Evolutionary conservation across 2,329 filamentous ascomycete species (phyloP).

Genomic region (Raffaelea arxii): DNA sequence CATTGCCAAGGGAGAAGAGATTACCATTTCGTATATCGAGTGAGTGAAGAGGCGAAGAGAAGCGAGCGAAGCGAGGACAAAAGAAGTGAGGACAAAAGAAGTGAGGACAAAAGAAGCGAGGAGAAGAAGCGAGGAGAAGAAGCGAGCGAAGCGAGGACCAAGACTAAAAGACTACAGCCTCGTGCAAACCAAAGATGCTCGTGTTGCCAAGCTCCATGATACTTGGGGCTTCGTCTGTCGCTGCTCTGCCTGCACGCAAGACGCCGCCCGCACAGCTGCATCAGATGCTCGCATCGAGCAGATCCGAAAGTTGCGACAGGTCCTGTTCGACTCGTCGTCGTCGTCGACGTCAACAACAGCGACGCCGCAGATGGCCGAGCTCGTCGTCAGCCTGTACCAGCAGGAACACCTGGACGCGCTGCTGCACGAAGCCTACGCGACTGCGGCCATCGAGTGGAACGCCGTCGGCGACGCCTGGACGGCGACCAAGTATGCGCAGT

Average conservation of each 20-base stretch:
- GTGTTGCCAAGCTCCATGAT: slow-evolving; percentile 19
- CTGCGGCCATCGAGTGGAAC: slow-evolving; percentile 29
- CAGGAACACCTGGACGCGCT: slow-evolving; percentile 27
- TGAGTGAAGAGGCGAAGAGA: slow-evolving; percentile 12
- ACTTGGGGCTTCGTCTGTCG: slow-evolving; percentile 31
- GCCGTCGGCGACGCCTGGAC: slow-evolving; percentile 27
- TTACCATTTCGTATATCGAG: slow-evolving; percentile 33
- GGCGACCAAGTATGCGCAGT: slow-evolving; percentile 26
- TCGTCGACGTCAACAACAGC: slow-evolving; percentile 19
- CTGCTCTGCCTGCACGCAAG: slow-evolving; percentile 27
- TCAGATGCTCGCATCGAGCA: slow-evolving; percentile 28
- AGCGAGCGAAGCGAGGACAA: no score
- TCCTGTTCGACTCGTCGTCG: slow-evolving; percentile 22
- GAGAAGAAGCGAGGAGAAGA: no score
- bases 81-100: no score
- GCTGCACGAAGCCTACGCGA: slow-evolving; percentile 25
- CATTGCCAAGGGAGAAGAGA: slow-evolving; percentile 31
- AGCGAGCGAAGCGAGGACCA: no score
- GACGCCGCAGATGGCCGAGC: slow-evolving; percentile 27
- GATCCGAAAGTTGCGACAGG: slow-evolving; percentile 20
- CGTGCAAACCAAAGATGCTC: slow-evolving; percentile 18
- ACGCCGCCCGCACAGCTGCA: slow-evolving; percentile 15
- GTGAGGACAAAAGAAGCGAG: no score
- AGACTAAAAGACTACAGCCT: slow-evolving; percentile 16
- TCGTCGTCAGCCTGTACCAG: slow-evolving; percentile 27